Evolutionary conservation across 2,329 filamentous ascomycete genomes (phyloP), one percentile per base, ranked within the genome.

Genomic region (Clonostachys rosea): DNA sequence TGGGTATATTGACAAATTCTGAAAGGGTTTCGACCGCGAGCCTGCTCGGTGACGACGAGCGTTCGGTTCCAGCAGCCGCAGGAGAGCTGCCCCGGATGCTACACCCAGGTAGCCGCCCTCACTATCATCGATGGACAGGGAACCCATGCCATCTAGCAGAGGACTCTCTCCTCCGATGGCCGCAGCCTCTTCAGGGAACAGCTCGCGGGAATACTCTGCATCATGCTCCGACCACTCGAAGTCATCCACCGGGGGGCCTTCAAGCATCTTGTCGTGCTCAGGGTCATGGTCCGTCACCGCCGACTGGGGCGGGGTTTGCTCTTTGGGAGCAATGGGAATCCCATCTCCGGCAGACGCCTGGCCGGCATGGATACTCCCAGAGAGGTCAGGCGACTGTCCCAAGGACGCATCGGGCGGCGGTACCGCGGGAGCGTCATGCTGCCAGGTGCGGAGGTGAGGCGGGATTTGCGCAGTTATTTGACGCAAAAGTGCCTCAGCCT

Each of bases 61-160:
- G n/a, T 52, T 54, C 6, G 64, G 63, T 42, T 67, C 64, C 7
- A 67, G 54, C 7, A 66, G 55, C 5, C 69, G 63, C 14, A 74
- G 52, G 49, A 74, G 63, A 4, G 70, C 70, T 14, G 70, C 71
- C 2, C 70, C 70, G 6, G 69, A 74, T 3, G 69, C 69, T 1
- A 71, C 62, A 2, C 71, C 72, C 8, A 74, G 62, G 53, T 75
- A 75, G 6, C 72, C 72, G 2, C 63, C 62, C 30, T 71, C 65
- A 9, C 59, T 56, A 37, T 67, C 63, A 24, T 59, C 56, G 18
- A 67, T 59, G 2, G 63, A 60, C 4, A 67, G 49, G 6, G 65
- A 64, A 3, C 64, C 65, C 65, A 68, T 68, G 11, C 65, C 65
- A 42, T 68, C 65, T n/a, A 63, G 54, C 12, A 65, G 57, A 2